A percentile compares a stretch with the other conserved stretches of the same genome.
phyloP scores from a whole-genome alignment of 768 basidiomycete species.

The Paxillus ammoniavirescens region DNA sequence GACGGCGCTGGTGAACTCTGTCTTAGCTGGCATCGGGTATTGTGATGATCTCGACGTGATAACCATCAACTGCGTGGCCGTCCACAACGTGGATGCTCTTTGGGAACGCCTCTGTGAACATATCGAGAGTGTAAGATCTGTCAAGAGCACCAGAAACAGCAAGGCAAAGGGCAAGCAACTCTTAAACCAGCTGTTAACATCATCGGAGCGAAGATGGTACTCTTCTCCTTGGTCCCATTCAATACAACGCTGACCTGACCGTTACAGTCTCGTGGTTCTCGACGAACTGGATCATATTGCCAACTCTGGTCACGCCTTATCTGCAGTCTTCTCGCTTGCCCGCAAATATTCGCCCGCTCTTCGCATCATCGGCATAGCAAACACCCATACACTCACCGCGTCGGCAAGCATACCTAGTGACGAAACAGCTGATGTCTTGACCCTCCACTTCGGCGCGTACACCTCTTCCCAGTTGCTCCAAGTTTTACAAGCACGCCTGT shows the following conservation, averaged over 20 bases:
- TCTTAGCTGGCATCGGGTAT: conserved; percentile 47
- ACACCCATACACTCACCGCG: conserved; percentile 80
- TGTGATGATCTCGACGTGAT: conserved; percentile 44
- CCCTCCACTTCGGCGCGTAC: conserved; percentile 82
- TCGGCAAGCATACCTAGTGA: conserved; percentile 39
- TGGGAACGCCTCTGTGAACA: conserved; percentile 70
- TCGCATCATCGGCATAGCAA: conserved; percentile 82
- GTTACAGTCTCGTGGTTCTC: conserved; percentile 65
- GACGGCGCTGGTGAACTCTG: conserved; percentile 75
- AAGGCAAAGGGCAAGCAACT: conserved; percentile 48
- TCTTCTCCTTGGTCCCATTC: background rate
- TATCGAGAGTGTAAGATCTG: conserved; percentile 36
- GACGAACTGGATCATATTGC: conserved; percentile 88
- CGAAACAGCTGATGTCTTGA: conserved; percentile 45
- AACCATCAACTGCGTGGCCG: conserved; percentile 78
- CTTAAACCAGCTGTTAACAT: conserved; percentile 44
- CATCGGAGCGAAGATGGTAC: conserved; percentile 55
- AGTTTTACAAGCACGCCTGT: conserved; percentile 66
- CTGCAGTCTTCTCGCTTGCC: conserved; percentile 68
- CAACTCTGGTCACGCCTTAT: conserved; percentile 54
- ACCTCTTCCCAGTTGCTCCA: conserved; percentile 65
- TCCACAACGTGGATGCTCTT: conserved; percentile 62
- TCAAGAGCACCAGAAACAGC: conserved; percentile 36
- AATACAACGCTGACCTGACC: conserved; percentile 19
- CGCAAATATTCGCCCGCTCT: conserved; percentile 49